These are phyloP conservation scores for Malus domestica DNA, from an alignment of 306 rosid genomes.

Conservation along the genomic window DNA sequence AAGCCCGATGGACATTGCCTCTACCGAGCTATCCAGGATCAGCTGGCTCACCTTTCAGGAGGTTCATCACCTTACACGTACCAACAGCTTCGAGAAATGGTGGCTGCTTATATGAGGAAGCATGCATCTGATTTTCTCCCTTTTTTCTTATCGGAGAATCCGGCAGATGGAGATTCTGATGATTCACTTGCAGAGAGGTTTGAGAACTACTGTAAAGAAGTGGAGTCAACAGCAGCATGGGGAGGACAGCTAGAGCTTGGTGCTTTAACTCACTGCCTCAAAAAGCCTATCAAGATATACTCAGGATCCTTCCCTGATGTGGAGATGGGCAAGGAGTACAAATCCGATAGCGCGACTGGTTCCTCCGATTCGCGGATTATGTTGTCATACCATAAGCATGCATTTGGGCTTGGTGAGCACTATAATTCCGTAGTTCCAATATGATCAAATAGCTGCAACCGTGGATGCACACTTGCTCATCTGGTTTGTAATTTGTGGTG, in stretches of 20 bases:
- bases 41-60: conserved; percentile 45
- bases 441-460: conserved; percentile 17
- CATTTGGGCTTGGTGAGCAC: conserved; percentile 93
- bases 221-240: conserved; percentile 88
- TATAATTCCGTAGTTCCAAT: conserved; percentile 76
- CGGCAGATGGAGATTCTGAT: conserved; percentile 38
- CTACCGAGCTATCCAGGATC: conserved; percentile 83
- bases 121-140: conserved; percentile 65
- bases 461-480: neutral
- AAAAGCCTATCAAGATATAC: conserved; percentile 71
- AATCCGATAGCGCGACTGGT: conserved; percentile 26
- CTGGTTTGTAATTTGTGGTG: conserved; percentile 17
- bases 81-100: conserved; percentile 79
- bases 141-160: conserved; percentile 64
- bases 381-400: conserved; percentile 91
- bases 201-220: conserved; percentile 77
- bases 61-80: conserved; percentile 57
- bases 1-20: conserved; percentile 98
- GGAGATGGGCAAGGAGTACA: conserved; percentile 96
- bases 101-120: conserved; percentile 71
- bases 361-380: conserved; percentile 40
- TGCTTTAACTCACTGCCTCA: conserved; percentile 76
- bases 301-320: conserved; percentile 97
- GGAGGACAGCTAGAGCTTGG: conserved; percentile 97
- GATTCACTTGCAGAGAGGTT: conserved; percentile 48